These are phyloP conservation scores for Emergomyces orientalis DNA, from an alignment of 2,329 filamentous ascomycete genomes.

Conservation along the genomic window DNA sequence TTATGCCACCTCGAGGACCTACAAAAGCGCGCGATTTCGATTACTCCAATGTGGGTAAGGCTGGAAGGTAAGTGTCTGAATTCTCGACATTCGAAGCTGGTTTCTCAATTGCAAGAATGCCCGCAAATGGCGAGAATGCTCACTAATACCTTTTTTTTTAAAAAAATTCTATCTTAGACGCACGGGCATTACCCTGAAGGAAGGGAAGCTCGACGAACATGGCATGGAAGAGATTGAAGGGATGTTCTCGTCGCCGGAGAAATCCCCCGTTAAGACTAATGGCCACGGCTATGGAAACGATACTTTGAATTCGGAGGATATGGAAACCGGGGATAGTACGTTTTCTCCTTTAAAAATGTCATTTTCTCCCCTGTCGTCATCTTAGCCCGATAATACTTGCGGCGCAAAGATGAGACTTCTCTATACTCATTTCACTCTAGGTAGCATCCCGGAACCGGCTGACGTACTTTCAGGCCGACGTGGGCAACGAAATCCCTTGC, in stretches of 20 bases:
- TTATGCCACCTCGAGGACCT: constrained; percentile 33
- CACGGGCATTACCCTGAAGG: constrained; percentile 74
- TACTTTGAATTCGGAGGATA: constrained; percentile 47
- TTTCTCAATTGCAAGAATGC: not conserved
- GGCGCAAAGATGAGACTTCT: not conserved
- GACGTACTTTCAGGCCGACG: constrained; percentile 33
- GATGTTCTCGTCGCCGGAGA: constrained; percentile 80
- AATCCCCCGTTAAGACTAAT: constrained; percentile 38
- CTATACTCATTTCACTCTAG: constrained; percentile 18
- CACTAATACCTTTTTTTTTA: constrained; percentile 14
- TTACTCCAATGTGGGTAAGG: constrained; percentile 40
- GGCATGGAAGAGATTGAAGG: constrained; percentile 81
- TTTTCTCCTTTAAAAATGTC: constrained; percentile 10
- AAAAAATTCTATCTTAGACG: constrained; percentile 58
- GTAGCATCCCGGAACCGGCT: constrained; percentile 33
- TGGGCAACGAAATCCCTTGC: constrained; percentile 26
- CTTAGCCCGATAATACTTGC: not conserved
- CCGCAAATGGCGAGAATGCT: constrained; percentile 11
- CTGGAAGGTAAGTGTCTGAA: constrained; percentile 32
- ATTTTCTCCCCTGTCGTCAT: not conserved
- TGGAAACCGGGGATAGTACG: constrained; percentile 57
- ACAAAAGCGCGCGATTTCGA: constrained; percentile 39
- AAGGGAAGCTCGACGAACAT: constrained; percentile 79
- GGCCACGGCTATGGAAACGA: constrained; percentile 30
- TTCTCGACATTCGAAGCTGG: not conserved